Evolutionary conservation across 306 rosid genomes (phyloP), one percentile per base, ranked within the genome.

Genomic region (Vigna hirtella): DNA sequence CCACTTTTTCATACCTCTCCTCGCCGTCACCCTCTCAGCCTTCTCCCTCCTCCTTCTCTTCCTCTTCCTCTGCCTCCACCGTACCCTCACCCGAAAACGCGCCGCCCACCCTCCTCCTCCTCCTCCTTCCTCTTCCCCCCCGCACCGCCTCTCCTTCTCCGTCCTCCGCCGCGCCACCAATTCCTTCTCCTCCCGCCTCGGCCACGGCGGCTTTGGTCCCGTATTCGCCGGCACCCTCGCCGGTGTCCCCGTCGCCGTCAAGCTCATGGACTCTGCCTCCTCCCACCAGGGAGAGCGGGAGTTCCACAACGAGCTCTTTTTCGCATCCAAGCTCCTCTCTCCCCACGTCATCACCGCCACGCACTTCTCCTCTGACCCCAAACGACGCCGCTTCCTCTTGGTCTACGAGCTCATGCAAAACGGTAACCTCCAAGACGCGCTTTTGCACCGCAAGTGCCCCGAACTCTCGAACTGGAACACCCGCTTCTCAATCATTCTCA

Each of bases 131-230:
- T 87, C 97, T 0, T 97, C 99, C 0, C 68, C 45, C 13, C 68
- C 68, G 24, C 87, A 86, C 75, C 91, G 89, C n/a, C 73, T 84
- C 87, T 71, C 97, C 24, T 95, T 82, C 86, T 75, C 97, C 78
- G 62, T 82, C 73, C 94, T 96, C 85, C 93, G 91, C 77, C 98
- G 89, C 10, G 96, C 99, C 80, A 96, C 99, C 28, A 63, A 77
- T 69, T 93, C 97, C 2, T 96, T 96, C 88, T 83, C 98, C 64
- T 40, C 83, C 80, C 93, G 90, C 16, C 89, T 96, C 18, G 99
- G 99, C 43, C 91, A 90, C 0, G 99, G 99, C 2, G 99, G 98
- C 10, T 96, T 86, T 50, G 99, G 99, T n/a, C 86, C 96, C 16
- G 99, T 96, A 9, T 96, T 75, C 79, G 75, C 87, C 24, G 99